Percentiles rank a stretch among this genome's conserved stretches.
These are phyloP conservation scores for Wickerhamiella kurtzmanii DNA, from an alignment of 805 yeast genomes.

Conservation along the genomic window DNA sequence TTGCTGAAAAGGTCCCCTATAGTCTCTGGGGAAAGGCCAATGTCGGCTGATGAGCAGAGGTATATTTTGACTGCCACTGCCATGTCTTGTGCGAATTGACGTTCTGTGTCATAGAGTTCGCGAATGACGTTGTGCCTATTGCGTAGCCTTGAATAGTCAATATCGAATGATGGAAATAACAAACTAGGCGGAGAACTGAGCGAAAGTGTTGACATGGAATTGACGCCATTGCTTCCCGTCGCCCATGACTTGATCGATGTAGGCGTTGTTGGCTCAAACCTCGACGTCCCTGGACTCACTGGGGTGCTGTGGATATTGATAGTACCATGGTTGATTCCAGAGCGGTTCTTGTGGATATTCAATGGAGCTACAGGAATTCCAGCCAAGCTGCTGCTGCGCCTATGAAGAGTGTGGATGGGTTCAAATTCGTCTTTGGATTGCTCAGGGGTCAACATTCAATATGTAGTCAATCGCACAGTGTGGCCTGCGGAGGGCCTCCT, in stretches of 20 bases:
- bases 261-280: conserved; percentile 1
- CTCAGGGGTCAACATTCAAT: neutral
- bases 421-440: neutral
- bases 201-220: conserved; percentile 2
- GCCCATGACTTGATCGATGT: neutral
- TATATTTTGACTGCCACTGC: conserved; percentile 25
- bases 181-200: conserved; percentile 10
- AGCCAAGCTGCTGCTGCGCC: conserved; percentile 12
- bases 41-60: conserved; percentile 18
- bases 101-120: conserved; percentile 29
- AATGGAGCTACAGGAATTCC: conserved; percentile 7
- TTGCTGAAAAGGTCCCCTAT: conserved; percentile 23
- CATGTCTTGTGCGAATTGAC: conserved; percentile 27
- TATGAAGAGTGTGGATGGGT: conserved; percentile 1
- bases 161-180: neutral
- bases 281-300: neutral
- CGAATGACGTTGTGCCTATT: conserved; percentile 22
- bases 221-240: neutral
- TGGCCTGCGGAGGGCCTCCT: neutral
- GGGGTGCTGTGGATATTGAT: neutral
- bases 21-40: conserved; percentile 21
- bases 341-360: conserved; percentile 2
- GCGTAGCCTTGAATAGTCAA: conserved; percentile 2
- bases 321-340: neutral
- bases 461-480: no score